Conservation (phyloP, 2,329 filamentous ascomycete species). For the Ceratocystis ficicola region DNA sequence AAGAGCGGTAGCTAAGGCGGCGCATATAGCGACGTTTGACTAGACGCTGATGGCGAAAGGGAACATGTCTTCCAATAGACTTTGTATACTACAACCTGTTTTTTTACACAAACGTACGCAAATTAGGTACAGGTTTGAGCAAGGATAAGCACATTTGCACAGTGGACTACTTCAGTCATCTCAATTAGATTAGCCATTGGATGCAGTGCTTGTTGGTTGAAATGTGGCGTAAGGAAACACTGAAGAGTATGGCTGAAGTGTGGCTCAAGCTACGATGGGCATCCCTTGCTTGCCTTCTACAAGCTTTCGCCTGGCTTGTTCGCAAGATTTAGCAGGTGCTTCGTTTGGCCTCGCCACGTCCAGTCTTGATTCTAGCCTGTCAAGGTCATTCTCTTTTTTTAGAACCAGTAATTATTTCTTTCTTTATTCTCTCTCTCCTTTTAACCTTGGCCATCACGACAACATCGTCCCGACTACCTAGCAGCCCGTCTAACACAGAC, state of each 20-base stretch:
- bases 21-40: background rate
- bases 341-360: background rate
- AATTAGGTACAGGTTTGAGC: background rate
- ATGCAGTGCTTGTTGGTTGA: background rate
- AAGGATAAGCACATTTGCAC: background rate
- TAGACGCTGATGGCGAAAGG: background rate
- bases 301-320: constrained; percentile 5
- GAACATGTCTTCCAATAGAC: constrained; percentile 8
- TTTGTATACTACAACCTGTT: constrained; percentile 20
- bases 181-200: background rate
- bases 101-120: background rate
- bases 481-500: background rate
- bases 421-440: background rate
- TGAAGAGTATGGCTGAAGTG: background rate
- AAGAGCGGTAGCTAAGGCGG: background rate
- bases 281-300: background rate
- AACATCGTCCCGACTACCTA: background rate
- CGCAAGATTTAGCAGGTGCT: constrained; percentile 1
- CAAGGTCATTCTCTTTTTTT: background rate
- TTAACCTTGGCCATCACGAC: background rate
- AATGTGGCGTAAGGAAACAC: background rate
- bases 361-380: background rate
- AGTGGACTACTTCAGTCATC: background rate
- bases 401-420: background rate
- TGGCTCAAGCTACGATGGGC: constrained; percentile 1